Evolutionary conservation across 169 alveolate genomes (phyloP), one percentile per base, ranked within the genome.

Genomic region (Cystoisospora suis): DNA sequence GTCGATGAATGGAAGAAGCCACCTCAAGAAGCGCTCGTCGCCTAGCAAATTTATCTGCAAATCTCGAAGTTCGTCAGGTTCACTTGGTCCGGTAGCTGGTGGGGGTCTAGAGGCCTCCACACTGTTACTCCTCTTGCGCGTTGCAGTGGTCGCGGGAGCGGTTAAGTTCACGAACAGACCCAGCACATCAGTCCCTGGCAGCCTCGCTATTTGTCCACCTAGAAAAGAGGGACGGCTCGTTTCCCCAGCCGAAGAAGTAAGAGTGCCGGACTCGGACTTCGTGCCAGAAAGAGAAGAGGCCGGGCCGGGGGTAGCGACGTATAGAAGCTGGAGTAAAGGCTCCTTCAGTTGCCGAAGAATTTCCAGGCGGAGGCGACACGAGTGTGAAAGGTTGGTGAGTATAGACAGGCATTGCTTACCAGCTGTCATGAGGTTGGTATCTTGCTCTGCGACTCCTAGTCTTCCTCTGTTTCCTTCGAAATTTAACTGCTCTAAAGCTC

Each of bases 131-230:
- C 2, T 65, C 44, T 27, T n/a, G 42, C 42, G 77, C 15, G 6
- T 23, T 12, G 5, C 40, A 12, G 77, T 44, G 34, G 36, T 23
- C 7, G 56, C 6, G 32, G 83, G 3, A 3, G 80, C 4, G 0
- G 83, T 72, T 38, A 72, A 34, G 53, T 72, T 72, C 56, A 38
- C 58, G 7, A 72, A 56, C 56, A 72, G 29, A 34, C 83, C 83
- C 4, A 72, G 83, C 23, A 36, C 15, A 3, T 15, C 83, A 7
- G 53, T 53, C 3, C 58, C 45, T 32, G 77, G 77, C 5, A 65
- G 77, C 34, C n/a, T n/a, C n/a, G n/a, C n/a, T n/a, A n/a, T n/a
- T 2, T 4, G 36, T 23, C 42, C 42, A 65, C 77, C 27, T 1
- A 23, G 77, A 65, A 65, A 1, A 2, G 72, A 58, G 3, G n/a